Base-by-base conservation (phyloP, 495 filamentous ascomycete genomes). In the Penicillium arizonense region DNA sequence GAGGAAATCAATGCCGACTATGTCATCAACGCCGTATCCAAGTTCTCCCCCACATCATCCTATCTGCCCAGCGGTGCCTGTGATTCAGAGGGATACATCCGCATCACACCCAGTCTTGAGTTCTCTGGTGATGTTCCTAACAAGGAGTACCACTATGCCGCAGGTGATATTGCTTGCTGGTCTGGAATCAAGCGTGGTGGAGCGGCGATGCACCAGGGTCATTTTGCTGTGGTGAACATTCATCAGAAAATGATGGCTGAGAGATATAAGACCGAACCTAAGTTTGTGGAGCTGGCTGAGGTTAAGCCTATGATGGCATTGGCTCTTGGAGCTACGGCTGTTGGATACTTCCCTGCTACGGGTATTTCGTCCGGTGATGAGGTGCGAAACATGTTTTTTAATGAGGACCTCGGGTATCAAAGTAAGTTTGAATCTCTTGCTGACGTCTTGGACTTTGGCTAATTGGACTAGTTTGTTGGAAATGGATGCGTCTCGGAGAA, bases 21-120 rank as follows among this genome's bases (percentile, higher is more conserved):
- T 32, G 78, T 85, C 20, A 68, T 81, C 39, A 76, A 77, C 60
- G 80, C 83, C 14, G 72, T 81, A 5, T 82, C 78, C 0, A 69
- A 71, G 38, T 73, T 69, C 14, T 52, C 67, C 5, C 79, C 83
- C 0, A 72, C 76, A 11, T 76, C 81, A 2, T 56, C 54, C 0
- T 85, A 73, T 49, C 66, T 87, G 1, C 82, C 80, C 0, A 23
- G 44, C 5, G 61, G 58, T 10, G 65, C 69, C 0, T 59, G 83
- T 2, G 70, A 77, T 55, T 61, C 69, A 12, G 76, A 82, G 16
- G 73, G 78, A 1, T 80, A 77, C 54, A 76, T 82, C 16, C 69
- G 69, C 47, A 70, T 84, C 23, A 68, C 63, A 37, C 50, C 76
- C 8, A 74, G 71, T 37, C 72, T 71, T 23, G 42, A 52, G 12